These are phyloP conservation scores for Ascochyta lentis DNA, from an alignment of 2,329 filamentous ascomycete genomes.

Conservation along the genomic window DNA sequence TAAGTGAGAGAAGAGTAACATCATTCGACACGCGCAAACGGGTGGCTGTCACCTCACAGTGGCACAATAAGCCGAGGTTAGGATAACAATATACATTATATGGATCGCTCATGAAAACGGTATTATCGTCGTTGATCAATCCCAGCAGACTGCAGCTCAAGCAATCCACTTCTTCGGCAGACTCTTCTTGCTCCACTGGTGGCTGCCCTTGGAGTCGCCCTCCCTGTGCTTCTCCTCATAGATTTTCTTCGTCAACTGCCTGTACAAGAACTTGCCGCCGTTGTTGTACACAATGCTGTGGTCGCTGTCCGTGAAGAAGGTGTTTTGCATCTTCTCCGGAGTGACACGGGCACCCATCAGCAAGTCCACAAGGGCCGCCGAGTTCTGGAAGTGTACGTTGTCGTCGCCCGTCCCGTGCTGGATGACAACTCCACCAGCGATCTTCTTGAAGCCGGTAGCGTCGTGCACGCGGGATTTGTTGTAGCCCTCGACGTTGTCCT, in stretches of 20 bases:
- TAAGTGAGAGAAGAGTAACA: not conserved
- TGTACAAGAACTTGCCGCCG: constrained; percentile 64
- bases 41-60: not conserved
- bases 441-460: constrained; percentile 66
- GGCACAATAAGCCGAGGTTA: not conserved
- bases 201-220: constrained; percentile 44
- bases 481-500: constrained; percentile 66
- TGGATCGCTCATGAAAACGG: not conserved
- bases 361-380: constrained; percentile 66
- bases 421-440: constrained; percentile 66
- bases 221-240: constrained; percentile 66
- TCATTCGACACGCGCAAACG: too few relatives aligned
- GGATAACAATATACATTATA: not conserved
- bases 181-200: constrained; percentile 57
- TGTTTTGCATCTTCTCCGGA: constrained; percentile 67
- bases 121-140: too few relatives aligned
- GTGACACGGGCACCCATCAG: constrained; percentile 66
- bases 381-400: constrained; percentile 75
- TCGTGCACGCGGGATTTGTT: constrained; percentile 65
- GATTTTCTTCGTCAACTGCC: constrained; percentile 66
- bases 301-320: constrained; percentile 70
- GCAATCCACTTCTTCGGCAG: constrained; percentile 25
- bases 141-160: not conserved
- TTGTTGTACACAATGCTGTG: constrained; percentile 67
- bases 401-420: constrained; percentile 73